Evolutionary conservation across 2,329 filamentous ascomycete species (phyloP).

Genomic region (Colletotrichum shisoi): DNA sequence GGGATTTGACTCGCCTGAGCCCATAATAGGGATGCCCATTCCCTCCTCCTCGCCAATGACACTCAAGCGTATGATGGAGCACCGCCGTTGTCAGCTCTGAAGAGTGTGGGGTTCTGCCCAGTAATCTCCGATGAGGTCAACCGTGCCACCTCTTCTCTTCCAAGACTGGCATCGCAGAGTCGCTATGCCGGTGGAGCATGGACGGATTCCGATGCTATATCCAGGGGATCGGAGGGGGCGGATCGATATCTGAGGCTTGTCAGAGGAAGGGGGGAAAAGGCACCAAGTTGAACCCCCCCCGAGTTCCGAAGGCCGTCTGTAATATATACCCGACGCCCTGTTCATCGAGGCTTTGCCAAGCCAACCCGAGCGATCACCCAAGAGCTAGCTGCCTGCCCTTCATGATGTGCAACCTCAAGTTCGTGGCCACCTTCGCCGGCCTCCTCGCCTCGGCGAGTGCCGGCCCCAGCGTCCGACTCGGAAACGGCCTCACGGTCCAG

Average conservation of each 20-base stretch:
- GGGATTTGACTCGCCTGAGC: conserved; percentile 27
- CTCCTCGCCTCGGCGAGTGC: conserved; percentile 32
- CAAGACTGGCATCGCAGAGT: conserved; percentile 19
- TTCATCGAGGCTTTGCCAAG: neutral
- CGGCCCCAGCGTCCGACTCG: conserved; percentile 27
- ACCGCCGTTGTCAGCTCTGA: conserved; percentile 13
- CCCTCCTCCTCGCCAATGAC: conserved; percentile 16
- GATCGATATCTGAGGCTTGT: too few relatives aligned
- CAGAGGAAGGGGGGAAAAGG: neutral
- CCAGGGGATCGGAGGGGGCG: neutral
- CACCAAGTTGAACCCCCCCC: conserved; percentile 6
- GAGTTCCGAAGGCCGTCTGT: conserved; percentile 15
- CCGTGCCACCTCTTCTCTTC: conserved; percentile 17
- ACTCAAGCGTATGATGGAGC: conserved; percentile 2
- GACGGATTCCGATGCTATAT: neutral
- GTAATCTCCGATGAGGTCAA: conserved; percentile 32
- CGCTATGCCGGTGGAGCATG: conserved; percentile 22
- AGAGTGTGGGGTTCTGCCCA: conserved; percentile 24
- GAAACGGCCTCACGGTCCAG: conserved; percentile 30
- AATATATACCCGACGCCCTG: neutral
- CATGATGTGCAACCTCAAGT: conserved; percentile 34
- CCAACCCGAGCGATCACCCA: neutral
- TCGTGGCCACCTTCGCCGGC: conserved; percentile 25
- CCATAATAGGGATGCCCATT: conserved; percentile 1
- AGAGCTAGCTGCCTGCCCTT: conserved; percentile 11